phyloP scores from a whole-genome alignment of 2,329 filamentous ascomycete genomes.

The Hirsutella thompsonii region DNA sequence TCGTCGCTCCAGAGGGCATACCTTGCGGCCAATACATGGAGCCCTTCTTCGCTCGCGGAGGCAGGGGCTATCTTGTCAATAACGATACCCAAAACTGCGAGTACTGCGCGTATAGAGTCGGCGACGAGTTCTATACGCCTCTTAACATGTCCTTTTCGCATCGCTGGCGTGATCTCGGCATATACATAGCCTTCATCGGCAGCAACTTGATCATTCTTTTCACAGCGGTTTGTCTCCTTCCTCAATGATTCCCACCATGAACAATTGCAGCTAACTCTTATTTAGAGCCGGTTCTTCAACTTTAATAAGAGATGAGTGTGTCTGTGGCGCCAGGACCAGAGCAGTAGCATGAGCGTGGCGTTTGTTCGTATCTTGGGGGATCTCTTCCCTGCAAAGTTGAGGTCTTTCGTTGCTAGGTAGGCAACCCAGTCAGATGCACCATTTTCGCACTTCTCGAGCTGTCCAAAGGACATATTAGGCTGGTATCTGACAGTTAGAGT shows the following conservation, averaged over 20 bases:
- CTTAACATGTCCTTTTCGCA: constrained; percentile 54
- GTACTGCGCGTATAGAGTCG: constrained; percentile 72
- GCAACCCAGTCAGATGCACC: no score
- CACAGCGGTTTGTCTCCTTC: constrained; percentile 31
- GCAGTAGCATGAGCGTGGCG: no score
- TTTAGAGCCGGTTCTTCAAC: constrained; percentile 1
- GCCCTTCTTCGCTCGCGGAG: constrained; percentile 55
- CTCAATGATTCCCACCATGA: neutral
- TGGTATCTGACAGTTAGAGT: no score
- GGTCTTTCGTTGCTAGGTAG: no score
- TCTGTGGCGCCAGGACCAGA: no score
- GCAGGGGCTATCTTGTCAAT: constrained; percentile 56
- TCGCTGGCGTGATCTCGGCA: constrained; percentile 74
- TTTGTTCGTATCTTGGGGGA: no score
- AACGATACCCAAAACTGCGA: constrained; percentile 55
- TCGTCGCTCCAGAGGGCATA: constrained; percentile 51
- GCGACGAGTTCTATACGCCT: constrained; percentile 65
- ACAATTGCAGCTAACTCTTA: neutral
- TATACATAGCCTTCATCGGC: constrained; percentile 61
- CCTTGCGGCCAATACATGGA: constrained; percentile 67
- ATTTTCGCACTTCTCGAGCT: no score
- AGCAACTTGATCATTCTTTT: constrained; percentile 59
- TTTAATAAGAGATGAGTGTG: constrained; percentile 2
- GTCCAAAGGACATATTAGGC: no score
- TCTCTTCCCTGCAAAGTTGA: no score